A percentile compares a stretch with the other conserved stretches of the same genome.
Evolutionary conservation across 2,329 filamentous ascomycete species (phyloP).

Genomic region (Phoma sp.): DNA sequence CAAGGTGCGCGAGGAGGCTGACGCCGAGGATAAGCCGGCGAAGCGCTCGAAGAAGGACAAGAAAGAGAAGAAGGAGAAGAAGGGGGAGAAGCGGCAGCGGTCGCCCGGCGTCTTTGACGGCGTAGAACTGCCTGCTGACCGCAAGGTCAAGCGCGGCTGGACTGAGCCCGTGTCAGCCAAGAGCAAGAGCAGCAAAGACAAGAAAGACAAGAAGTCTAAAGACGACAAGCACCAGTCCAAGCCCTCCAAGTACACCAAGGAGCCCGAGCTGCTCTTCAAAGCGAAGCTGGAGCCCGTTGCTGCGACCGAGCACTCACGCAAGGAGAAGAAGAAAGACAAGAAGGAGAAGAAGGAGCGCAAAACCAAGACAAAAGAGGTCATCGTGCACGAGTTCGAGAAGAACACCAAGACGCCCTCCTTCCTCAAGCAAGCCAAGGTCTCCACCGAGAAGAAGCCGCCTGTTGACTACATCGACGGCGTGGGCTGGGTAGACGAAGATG

Average conservation of each 20-base stretch:
- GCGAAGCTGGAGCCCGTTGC: slow-evolving; percentile 67
- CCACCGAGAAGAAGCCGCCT: slow-evolving; percentile 54
- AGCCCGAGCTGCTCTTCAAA: slow-evolving; percentile 83
- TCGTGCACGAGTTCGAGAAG: slow-evolving; percentile 89
- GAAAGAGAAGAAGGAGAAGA: slow-evolving; percentile 43
- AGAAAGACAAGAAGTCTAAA: slow-evolving; percentile 62
- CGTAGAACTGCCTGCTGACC: slow-evolving; percentile 71
- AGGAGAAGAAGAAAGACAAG: slow-evolving; percentile 55
- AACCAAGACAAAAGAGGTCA: slow-evolving; percentile 58
- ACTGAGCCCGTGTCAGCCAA: slow-evolving; percentile 65
- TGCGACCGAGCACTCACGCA: slow-evolving; percentile 40
- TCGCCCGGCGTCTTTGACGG: slow-evolving; percentile 66
- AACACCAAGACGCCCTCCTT: slow-evolving; percentile 84
- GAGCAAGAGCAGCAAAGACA: slow-evolving; percentile 54
- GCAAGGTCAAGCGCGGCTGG: slow-evolving; percentile 90
- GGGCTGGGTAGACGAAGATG: slow-evolving; percentile 85
- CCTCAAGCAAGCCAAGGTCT: slow-evolving; percentile 64
- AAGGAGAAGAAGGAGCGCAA: slow-evolving; percentile 67
- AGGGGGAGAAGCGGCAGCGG: slow-evolving; percentile 47
- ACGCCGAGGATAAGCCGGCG: slow-evolving; percentile 54
- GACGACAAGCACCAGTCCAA: slow-evolving; percentile 63
- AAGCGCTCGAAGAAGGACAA: slow-evolving; percentile 53
- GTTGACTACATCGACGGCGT: slow-evolving; percentile 78
- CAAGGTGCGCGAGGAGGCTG: slow-evolving; percentile 46
- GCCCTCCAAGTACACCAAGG: slow-evolving; percentile 80